Percentiles rank a stretch among this genome's conserved stretches.
phyloP scores from a whole-genome alignment of 1,284 basidiomycete species.

The Ceratobasidium sp. region DNA sequence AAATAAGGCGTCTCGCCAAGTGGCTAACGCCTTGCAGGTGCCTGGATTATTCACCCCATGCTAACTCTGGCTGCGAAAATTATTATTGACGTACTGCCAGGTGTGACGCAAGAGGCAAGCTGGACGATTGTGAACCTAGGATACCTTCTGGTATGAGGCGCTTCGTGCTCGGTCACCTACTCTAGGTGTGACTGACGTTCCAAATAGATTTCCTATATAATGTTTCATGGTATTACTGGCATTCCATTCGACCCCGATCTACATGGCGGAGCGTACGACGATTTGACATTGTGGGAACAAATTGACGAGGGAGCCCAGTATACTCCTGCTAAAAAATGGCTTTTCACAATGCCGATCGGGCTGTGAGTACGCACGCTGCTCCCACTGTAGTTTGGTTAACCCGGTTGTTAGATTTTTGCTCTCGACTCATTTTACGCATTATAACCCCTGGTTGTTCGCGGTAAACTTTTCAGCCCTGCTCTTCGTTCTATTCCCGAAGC shows the following conservation, averaged over 20 bases:
- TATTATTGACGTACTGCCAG: conserved; percentile 92
- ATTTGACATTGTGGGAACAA: conserved; percentile 98
- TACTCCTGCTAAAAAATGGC: conserved; percentile 98
- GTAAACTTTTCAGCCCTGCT: conserved; percentile 89
- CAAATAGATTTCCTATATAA: conserved; percentile 88
- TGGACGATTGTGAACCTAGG: conserved; percentile 96
- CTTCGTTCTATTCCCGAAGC: conserved; percentile 89
- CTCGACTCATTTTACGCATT: conserved; percentile 98
- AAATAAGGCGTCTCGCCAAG: background rate
- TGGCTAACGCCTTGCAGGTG: conserved; percentile 65
- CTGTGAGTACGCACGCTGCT: conserved; percentile 69
- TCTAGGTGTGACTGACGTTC: conserved; percentile 15
- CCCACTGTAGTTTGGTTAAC: conserved; percentile 19
- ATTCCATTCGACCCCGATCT: conserved; percentile 93
- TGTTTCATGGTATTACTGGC: conserved; percentile 99
- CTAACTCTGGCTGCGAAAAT: conserved; percentile 92
- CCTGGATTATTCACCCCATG: conserved; percentile 97
- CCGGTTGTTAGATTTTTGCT: conserved; percentile 79
- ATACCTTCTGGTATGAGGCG: conserved; percentile 91
- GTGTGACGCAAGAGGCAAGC: conserved; percentile 92
- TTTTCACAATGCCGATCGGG: conserved; percentile 89
- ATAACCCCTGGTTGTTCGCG: conserved; percentile 91
- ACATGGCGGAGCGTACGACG: conserved; percentile 94
- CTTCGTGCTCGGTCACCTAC: conserved; percentile 7
- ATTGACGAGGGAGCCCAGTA: conserved; percentile 99